Evolutionary conservation across 163 green algal species (phyloP), one percentile per base, ranked within the genome.

Genomic region (Scenedesmus sp.): DNA sequence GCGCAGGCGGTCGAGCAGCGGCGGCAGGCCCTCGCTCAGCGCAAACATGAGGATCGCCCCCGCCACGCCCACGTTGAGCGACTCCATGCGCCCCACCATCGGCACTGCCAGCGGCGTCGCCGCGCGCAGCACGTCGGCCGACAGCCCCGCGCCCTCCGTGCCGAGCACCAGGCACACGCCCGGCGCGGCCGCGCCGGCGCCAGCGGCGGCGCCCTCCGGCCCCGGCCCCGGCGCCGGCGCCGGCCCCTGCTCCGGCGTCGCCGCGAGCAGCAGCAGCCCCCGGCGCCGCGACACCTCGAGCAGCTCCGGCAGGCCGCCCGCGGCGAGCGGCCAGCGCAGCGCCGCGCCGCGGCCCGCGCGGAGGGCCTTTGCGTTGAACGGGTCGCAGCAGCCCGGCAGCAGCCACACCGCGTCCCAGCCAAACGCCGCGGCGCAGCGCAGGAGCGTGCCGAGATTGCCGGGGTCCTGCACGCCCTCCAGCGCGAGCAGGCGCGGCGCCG

Each of bases 11-110:
- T n/a, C n/a, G 50, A 88, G 79, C 36, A 63, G 48, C 26, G 45
- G 36, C 58, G 80, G 60, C 3, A 80, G 81, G 39, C 39, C 39
- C 2, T 64, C 28, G 63, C 85, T 89, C 20, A 98, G 71, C 7
- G 86, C 78, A 79, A 94, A 97, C 92, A 98, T 95, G 11, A 98
- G 77, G 5, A 98, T 93, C 10, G 84, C 86, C 0, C 94, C 95
- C 5, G 95, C 95, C 20, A 96, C 89, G 6, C 84, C 92, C 6
- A 98, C 95, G 77, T 98, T 98, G 2, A 99, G 78, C 0, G 82
- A 93, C 85, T 99, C 95, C 91, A 97, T 96, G 0, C 10, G 31
- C 29, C 72, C 73, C 10, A 66, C 66, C 93, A 98, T 98, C 7
- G 95, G 95, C 4, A 98, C 88, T 11, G 82, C 70, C 20, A 98